Percentiles rank a stretch among this genome's conserved stretches.
These are phyloP conservation scores for Tephrocybe sp. DNA, from an alignment of 768 basidiomycete species.

Conservation along the genomic window DNA sequence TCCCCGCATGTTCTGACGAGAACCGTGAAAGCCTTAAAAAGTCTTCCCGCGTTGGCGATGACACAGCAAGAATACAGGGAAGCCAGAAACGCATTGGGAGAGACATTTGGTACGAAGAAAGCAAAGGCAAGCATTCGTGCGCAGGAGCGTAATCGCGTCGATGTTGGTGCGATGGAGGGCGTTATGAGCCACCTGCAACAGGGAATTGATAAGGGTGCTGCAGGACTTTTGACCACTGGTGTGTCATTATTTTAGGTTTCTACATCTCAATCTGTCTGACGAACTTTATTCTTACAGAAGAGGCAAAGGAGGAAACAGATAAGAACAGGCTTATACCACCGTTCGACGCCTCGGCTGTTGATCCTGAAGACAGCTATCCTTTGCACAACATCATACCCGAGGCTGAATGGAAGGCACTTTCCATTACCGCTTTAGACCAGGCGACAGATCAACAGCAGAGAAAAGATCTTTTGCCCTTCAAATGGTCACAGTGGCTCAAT, in stretches of 20 bases:
- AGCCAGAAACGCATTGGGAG: conserved; percentile 77
- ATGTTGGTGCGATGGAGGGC: conserved; percentile 82
- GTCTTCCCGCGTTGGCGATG: conserved; percentile 47
- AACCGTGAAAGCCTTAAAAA: conserved; percentile 83
- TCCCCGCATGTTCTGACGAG: conserved; percentile 68
- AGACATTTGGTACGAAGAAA: conserved; percentile 94
- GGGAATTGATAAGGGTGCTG: conserved; percentile 73
- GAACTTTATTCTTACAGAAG: conserved; percentile 40
- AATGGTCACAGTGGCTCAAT: conserved; percentile 68
- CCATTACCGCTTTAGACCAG: conserved; percentile 50
- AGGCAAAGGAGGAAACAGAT: conserved; percentile 62
- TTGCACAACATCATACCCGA: conserved; percentile 77
- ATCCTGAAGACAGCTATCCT: conserved; percentile 72
- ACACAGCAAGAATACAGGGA: conserved; percentile 52
- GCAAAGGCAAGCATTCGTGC: conserved; percentile 84
- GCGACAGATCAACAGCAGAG: conserved; percentile 48
- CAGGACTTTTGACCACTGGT: conserved; percentile 70
- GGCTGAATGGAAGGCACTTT: conserved; percentile 74
- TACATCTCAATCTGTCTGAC: neutral
- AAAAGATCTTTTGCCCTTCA: conserved; percentile 55
- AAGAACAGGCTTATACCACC: conserved; percentile 72
- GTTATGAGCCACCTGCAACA: conserved; percentile 82
- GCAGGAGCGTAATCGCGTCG: conserved; percentile 86
- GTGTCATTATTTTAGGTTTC: conserved; percentile 23
- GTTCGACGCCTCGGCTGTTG: conserved; percentile 61